These are phyloP conservation scores for Rhodotorula taiwanensis DNA, from an alignment of 768 basidiomycete genomes.

Conservation along the genomic window DNA sequence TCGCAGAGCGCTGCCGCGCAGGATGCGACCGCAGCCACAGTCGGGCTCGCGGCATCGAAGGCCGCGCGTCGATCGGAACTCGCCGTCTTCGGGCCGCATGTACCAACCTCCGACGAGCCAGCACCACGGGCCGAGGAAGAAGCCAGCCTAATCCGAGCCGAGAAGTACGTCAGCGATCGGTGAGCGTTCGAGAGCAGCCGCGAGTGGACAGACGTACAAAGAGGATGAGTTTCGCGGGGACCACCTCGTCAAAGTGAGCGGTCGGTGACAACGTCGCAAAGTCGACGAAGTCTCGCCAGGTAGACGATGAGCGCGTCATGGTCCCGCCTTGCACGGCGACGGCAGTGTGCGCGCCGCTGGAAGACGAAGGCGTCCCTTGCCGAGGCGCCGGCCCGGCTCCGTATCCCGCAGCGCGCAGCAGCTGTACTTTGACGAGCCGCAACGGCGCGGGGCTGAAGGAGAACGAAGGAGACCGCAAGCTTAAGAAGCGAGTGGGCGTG, in stretches of 20 bases:
- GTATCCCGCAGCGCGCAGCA: slow-evolving; percentile 22
- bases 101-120: slow-evolving; percentile 35
- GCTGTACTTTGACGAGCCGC: slow-evolving; percentile 29
- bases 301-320: too few relatives aligned
- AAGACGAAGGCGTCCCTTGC: neutral
- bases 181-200: neutral
- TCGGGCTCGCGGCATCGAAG: slow-evolving; percentile 13
- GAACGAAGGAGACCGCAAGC: slow-evolving; percentile 16
- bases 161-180: neutral
- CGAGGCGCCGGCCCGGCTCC: neutral
- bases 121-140: slow-evolving; percentile 31
- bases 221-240: slow-evolving; percentile 39
- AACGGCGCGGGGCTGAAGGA: slow-evolving; percentile 34
- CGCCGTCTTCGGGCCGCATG: slow-evolving; percentile 24
- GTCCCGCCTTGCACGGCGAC: too few relatives aligned
- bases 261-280: slow-evolving; percentile 6
- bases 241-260: slow-evolving; percentile 24
- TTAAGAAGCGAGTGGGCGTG: neutral
- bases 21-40: slow-evolving; percentile 26
- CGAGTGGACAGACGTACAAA: slow-evolving; percentile 11
- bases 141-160: slow-evolving; percentile 19
- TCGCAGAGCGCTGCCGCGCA: slow-evolving; percentile 10
- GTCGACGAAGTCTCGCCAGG: slow-evolving; percentile 9
- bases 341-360: neutral
- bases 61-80: slow-evolving; percentile 12